Conservation (phyloP, 2,329 filamentous ascomycete genomes). For the Geoglossum cookeanum region DNA sequence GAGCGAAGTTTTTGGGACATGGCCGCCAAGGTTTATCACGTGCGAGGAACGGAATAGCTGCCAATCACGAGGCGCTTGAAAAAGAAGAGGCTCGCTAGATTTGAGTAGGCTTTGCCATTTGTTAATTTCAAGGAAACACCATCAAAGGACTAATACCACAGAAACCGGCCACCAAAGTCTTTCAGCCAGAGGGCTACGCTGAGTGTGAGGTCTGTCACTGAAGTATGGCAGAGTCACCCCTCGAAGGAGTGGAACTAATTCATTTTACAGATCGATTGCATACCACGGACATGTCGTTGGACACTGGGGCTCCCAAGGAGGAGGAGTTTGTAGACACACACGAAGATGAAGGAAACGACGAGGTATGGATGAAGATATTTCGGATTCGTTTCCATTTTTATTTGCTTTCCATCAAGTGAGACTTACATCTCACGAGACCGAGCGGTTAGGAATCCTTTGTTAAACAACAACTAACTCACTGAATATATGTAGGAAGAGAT, state of each 20-base stretch:
- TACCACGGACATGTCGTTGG: neutral
- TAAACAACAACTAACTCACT: neutral
- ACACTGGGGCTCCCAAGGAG: neutral
- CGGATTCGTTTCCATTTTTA: too few relatives aligned
- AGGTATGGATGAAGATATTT: neutral
- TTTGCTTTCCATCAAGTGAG: too few relatives aligned
- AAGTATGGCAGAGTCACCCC: neutral
- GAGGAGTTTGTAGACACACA: neutral
- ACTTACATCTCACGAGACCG: too few relatives aligned
- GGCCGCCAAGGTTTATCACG: neutral
- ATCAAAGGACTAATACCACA: neutral
- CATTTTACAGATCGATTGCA: neutral
- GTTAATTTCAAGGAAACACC: neutral
- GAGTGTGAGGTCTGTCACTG: neutral
- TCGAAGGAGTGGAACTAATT: neutral
- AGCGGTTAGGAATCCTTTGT: too few relatives aligned
- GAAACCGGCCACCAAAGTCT: neutral
- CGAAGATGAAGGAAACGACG: conserved; percentile 3
- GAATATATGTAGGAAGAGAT: conserved; percentile 47
- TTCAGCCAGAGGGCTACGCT: neutral
- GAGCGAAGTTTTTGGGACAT: neutral
- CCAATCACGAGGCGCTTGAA: neutral
- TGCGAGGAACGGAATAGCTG: neutral
- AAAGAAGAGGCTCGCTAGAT: neutral
- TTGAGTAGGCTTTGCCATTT: neutral